These are phyloP conservation scores for Colletotrichum siamense DNA, from an alignment of 2,329 filamentous ascomycete genomes.

Conservation along the genomic window DNA sequence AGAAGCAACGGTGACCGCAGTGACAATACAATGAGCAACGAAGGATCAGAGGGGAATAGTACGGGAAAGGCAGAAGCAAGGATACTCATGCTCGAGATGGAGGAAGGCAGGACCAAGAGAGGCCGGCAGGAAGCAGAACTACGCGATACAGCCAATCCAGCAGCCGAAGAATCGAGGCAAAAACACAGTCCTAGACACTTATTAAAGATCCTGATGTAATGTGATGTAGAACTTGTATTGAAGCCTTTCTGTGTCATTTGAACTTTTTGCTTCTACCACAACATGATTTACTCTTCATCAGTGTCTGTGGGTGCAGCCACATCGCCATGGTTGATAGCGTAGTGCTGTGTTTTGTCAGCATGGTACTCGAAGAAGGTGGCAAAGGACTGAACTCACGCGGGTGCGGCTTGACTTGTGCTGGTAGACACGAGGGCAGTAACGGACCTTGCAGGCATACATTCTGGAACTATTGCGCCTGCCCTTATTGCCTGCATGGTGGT, in stretches of 20 bases:
- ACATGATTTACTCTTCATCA: neutral
- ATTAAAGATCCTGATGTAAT: neutral
- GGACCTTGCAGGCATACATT: neutral
- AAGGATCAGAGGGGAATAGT: neutral
- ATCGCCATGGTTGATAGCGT: neutral
- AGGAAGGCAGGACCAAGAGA: neutral
- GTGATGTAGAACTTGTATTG: neutral
- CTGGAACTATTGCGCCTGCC: neutral
- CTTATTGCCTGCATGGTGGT: neutral
- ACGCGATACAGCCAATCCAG: neutral
- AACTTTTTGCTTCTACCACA: neutral
- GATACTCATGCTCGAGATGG: fast-evolving
- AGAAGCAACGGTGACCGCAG: neutral
- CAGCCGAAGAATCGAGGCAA: neutral
- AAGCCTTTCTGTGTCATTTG: neutral
- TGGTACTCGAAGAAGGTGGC: neutral
- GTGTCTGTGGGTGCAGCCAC: neutral
- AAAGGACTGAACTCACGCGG: neutral
- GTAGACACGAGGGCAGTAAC: neutral
- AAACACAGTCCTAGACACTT: neutral
- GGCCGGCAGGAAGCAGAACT: neutral
- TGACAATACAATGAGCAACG: neutral
- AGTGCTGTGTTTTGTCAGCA: neutral
- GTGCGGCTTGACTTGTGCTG: neutral
- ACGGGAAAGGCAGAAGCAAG: neutral